Conservation (phyloP, 1,139 yeast genomes). For the Debaryomycetaceae sp. region DNA sequence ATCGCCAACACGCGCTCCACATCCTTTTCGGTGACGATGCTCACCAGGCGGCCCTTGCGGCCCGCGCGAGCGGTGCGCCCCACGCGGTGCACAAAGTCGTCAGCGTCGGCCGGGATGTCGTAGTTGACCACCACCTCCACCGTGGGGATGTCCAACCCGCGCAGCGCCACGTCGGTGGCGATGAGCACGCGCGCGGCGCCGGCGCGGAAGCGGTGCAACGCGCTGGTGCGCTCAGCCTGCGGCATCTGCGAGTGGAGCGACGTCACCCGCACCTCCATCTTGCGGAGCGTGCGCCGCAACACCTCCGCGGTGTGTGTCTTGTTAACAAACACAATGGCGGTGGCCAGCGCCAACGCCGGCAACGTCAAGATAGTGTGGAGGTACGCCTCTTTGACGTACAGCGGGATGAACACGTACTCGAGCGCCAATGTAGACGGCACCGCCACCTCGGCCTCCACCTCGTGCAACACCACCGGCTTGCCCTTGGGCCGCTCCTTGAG, state of each 20-base stretch:
- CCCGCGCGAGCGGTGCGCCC: slow-evolving; percentile 99
- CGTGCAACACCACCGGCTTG: slow-evolving; percentile 71
- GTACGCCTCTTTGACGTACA: slow-evolving; percentile 87
- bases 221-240: slow-evolving; percentile 84
- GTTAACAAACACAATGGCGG: slow-evolving; percentile 86
- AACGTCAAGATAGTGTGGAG: slow-evolving; percentile 62
- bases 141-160: slow-evolving; percentile 95
- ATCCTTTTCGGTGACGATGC: slow-evolving; percentile 83
- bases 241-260: slow-evolving; percentile 95
- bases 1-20: slow-evolving; percentile 77
- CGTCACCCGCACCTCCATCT: slow-evolving; percentile 74
- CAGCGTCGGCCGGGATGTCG: slow-evolving; percentile 95
- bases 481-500: slow-evolving; percentile 59
- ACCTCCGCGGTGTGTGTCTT: slow-evolving; percentile 87
- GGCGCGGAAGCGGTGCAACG: slow-evolving; percentile 88
- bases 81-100: slow-evolving; percentile 94
- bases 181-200: slow-evolving; percentile 88
- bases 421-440: slow-evolving; percentile 71
- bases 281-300: slow-evolving; percentile 67
- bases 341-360: slow-evolving; percentile 58
- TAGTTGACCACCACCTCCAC: slow-evolving; percentile 87
- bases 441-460: slow-evolving; percentile 71
- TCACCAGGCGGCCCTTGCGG: slow-evolving; percentile 49
- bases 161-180: slow-evolving; percentile 94
- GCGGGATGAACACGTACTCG: slow-evolving; percentile 59